Base-by-base conservation (phyloP, 805 yeast genomes). In the Phaffomyces thermotolerans region DNA sequence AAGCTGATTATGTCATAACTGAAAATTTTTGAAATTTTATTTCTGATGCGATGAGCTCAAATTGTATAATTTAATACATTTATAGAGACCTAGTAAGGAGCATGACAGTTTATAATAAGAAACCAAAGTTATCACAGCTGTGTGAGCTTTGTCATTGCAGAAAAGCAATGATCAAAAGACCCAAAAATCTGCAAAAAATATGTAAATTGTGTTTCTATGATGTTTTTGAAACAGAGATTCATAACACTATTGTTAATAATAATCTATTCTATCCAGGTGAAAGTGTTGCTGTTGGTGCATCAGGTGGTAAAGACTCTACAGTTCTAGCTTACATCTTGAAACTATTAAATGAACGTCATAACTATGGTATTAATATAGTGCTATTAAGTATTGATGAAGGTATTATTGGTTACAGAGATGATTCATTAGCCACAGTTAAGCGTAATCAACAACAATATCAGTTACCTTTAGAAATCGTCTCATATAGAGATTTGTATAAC, bases 271-370 rank as follows among this genome's bases (percentile, higher is more conserved):
- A 77, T 22, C 71, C 67, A 0, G 98, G 98, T 14, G 99, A 93
- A 58, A 74, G 68, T 24, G 90, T 93, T 3, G 99, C 98, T 15
- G 90, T 93, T 22, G 99, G 99, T 15, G 99, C 99, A 0, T 87
- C 96, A 1, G 99, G 99, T 23, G 99, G 99, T 42, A 93, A 93
- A 57, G 99, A 93, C 62, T 87, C 96, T 5, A 93, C 99, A 0
- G 99, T 93, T 1, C 66, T 93, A 27, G 99, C 98, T 0, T 79
- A 90, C 37, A 78, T 93, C 3, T 64, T 93, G 63, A 93, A 89
- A 57, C 76, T 91, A 0, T 67, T 93, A 49, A 93, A 93, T 59
- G 96, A 89, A 57, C 69, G 96, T 45, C 78, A 93, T 64, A 67
- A 85, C 56, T 93, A 93, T 62, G 96, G 96, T 0, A 73, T 93